phyloP scores from a whole-genome alignment of 257 asterid species.

The Solanum raphanifolium region DNA sequence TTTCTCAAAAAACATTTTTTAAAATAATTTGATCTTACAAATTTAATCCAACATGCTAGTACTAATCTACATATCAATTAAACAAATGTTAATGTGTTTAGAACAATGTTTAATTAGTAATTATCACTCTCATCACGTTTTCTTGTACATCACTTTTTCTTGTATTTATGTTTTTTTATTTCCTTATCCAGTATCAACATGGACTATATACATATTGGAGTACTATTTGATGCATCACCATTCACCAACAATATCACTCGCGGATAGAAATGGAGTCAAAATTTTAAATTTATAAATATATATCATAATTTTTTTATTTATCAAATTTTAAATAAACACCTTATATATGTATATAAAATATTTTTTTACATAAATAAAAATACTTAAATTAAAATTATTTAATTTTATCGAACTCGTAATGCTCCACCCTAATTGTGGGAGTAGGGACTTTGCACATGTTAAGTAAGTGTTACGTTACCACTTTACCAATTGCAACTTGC shows the following conservation, averaged over 20 bases:
- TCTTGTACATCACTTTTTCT: not conserved
- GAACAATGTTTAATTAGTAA: not conserved
- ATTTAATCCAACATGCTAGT: not conserved
- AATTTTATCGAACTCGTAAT: not conserved
- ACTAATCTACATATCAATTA: not conserved
- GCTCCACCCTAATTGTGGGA: not conserved
- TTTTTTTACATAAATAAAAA: too few relatives aligned
- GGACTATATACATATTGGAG: not conserved
- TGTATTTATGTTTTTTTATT: not conserved
- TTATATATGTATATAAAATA: too few relatives aligned
- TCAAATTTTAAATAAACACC: too few relatives aligned
- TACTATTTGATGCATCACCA: not conserved
- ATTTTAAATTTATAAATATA: not conserved
- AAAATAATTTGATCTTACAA: too few relatives aligned
- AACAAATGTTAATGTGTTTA: not conserved
- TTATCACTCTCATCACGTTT: not conserved
- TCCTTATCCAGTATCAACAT: not conserved
- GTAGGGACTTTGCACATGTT: not conserved
- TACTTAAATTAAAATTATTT: not conserved
- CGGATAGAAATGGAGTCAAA: rapidly evolving
- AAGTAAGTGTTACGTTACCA: not conserved
- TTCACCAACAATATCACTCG: not conserved
- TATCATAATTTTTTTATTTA: not conserved
- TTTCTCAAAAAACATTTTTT: too few relatives aligned
- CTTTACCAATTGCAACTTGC: not conserved